A percentile compares a stretch with the other conserved stretches of the same genome.
These are phyloP conservation scores for Nicotiana tabacum DNA, from an alignment of 257 asterid genomes.

Conservation along the genomic window DNA sequence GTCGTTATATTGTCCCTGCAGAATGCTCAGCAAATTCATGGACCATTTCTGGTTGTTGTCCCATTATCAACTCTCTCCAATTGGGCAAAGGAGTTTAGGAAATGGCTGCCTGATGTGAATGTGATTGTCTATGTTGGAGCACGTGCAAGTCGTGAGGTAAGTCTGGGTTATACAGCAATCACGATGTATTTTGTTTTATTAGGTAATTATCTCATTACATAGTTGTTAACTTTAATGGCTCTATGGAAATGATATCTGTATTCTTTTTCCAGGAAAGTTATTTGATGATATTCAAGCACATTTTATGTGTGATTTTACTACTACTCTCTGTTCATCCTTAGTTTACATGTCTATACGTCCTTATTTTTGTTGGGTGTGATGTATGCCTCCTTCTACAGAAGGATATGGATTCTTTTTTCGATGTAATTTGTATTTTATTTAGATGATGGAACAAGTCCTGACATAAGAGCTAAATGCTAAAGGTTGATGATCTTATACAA, in stretches of 20 bases:
- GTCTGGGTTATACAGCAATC: slow-evolving; percentile 5
- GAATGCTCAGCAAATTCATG: slow-evolving; percentile 91
- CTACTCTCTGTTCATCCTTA: neutral
- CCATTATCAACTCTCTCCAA: slow-evolving; percentile 94
- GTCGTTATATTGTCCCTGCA: slow-evolving; percentile 32
- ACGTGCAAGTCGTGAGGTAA: slow-evolving; percentile 98
- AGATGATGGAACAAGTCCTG: neutral
- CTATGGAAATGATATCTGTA: neutral
- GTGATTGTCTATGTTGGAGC: slow-evolving; percentile 90
- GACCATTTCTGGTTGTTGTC: slow-evolving; percentile 98
- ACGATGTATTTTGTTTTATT: neutral
- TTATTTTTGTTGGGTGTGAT: neutral
- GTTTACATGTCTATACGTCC: neutral
- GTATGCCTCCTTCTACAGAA: neutral
- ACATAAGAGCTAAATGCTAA: neutral
- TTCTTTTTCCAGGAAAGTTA: neutral
- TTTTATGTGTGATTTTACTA: neutral
- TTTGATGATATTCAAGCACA: neutral
- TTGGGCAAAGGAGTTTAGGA: slow-evolving; percentile 97
- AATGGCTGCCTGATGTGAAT: slow-evolving; percentile 93
- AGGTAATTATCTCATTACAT: neutral
- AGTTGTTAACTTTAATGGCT: neutral
- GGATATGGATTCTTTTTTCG: neutral
- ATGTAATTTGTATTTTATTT: neutral
- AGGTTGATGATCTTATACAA: neutral